Conservation (phyloP, 2,329 filamentous ascomycete genomes). For the Alternaria incomplexa region DNA sequence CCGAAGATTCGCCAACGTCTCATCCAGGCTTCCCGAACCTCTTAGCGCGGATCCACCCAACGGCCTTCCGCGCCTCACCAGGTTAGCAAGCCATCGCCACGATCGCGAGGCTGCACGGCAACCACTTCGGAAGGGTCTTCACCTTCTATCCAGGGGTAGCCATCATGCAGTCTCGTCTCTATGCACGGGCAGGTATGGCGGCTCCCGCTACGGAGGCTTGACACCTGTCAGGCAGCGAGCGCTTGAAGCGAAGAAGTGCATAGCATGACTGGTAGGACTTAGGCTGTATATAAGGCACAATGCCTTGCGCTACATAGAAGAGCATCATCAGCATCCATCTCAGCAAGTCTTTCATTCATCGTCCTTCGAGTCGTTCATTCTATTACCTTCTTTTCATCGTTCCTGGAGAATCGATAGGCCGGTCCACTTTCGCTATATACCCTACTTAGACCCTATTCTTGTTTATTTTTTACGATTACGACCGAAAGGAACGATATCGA, state of each 20-base stretch:
- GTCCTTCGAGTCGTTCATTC: slow-evolving; percentile 24
- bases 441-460: slow-evolving; percentile 7
- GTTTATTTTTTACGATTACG: slow-evolving; percentile 1
- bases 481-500: slow-evolving; percentile 5
- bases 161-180: slow-evolving; percentile 29
- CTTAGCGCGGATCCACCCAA: slow-evolving; percentile 12
- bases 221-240: slow-evolving; percentile 21
- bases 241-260: slow-evolving; percentile 17
- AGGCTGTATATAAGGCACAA: slow-evolving; percentile 38
- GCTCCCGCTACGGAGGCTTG: slow-evolving; percentile 14
- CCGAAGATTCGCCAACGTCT: slow-evolving; percentile 36
- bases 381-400: slow-evolving; percentile 43
- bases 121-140: slow-evolving; percentile 12
- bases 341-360: slow-evolving; percentile 38
- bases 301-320: slow-evolving; percentile 18
- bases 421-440: slow-evolving; percentile 35
- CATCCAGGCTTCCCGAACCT: slow-evolving; percentile 12
- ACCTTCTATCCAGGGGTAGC: slow-evolving; percentile 25
- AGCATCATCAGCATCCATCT: slow-evolving; percentile 22
- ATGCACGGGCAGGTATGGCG: slow-evolving; percentile 16
- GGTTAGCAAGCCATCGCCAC: slow-evolving; percentile 11
- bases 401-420: slow-evolving; percentile 48
- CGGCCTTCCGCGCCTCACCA: slow-evolving; percentile 1
- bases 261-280: slow-evolving; percentile 4
- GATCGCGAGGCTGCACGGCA: slow-evolving; percentile 16